These are phyloP conservation scores for Alternaria sp. DNA, from an alignment of 2,329 filamentous ascomycete species.

Conservation along the genomic window DNA sequence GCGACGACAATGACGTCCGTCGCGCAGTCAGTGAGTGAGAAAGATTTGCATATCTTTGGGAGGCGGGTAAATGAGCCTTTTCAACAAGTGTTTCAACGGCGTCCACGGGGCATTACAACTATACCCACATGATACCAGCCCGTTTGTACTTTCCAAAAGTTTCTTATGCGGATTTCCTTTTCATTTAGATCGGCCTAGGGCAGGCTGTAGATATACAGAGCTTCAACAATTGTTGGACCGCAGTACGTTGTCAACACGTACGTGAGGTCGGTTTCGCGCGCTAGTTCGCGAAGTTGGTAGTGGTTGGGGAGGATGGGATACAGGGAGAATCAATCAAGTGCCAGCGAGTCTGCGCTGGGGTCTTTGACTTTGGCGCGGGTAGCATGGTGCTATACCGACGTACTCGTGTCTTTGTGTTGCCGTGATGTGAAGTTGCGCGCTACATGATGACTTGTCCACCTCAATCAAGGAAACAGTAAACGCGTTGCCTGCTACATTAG, in stretches of 20 bases:
- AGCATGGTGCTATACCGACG: background rate
- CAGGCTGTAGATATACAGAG: constrained; percentile 21
- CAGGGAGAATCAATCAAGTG: constrained; percentile 1
- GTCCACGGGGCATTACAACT: constrained; percentile 38
- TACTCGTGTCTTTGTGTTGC: background rate
- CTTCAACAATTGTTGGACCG: constrained; percentile 32
- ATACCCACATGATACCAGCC: constrained; percentile 43
- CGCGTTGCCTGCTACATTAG: background rate
- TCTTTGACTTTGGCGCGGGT: background rate
- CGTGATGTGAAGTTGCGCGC: background rate
- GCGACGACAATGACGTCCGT: constrained; percentile 23
- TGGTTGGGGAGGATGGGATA: background rate
- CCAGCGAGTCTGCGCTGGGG: background rate
- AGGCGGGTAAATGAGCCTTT: constrained; percentile 42
- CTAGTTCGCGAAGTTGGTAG: background rate
- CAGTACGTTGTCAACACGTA: constrained; percentile 40
- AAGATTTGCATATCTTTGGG: constrained; percentile 48
- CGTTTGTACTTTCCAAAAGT: constrained; percentile 36
- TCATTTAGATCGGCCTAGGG: constrained; percentile 24
- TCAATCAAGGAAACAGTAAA: too few relatives aligned
- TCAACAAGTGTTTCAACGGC: constrained; percentile 49
- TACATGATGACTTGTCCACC: background rate
- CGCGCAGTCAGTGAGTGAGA: background rate
- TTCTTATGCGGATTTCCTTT: constrained; percentile 33
- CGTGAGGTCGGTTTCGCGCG: constrained; percentile 17